Percentiles rank a stretch among this genome's conserved stretches.
Evolutionary conservation across 306 rosid species (phyloP).

Genomic region (Pyrus bretschneideri): DNA sequence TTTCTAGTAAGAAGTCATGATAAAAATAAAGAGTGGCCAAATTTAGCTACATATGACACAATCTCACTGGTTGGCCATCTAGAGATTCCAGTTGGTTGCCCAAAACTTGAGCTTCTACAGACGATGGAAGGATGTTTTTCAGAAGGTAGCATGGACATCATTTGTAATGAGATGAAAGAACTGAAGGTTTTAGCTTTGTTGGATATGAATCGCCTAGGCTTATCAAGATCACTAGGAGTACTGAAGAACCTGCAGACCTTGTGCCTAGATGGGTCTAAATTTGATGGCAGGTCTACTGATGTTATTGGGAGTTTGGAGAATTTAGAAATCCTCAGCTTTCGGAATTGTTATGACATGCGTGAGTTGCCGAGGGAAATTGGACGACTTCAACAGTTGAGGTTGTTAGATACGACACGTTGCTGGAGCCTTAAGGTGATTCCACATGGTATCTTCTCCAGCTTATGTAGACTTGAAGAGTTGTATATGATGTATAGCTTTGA

Average conservation of each 20-base stretch:
- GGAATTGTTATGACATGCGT: accelerated
- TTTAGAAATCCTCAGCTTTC: background rate
- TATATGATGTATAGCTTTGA: accelerated
- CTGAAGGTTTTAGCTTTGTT: background rate
- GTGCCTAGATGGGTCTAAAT: accelerated
- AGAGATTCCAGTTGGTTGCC: background rate
- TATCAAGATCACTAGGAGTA: background rate
- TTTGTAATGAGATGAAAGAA: background rate
- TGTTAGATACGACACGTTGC: background rate
- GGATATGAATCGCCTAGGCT: accelerated
- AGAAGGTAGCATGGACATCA: background rate
- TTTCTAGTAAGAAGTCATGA: background rate
- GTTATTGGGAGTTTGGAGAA: background rate
- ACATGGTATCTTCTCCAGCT: background rate
- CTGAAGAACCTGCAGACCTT: constrained; percentile 2
- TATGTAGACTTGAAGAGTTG: background rate
- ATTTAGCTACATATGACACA: background rate
- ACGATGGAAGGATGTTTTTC: accelerated
- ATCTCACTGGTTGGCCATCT: background rate
- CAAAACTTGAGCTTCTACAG: background rate
- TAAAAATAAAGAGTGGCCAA: background rate
- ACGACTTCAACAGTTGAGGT: background rate
- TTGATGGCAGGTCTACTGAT: background rate
- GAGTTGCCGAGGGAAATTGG: background rate
- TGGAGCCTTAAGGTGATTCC: accelerated